These are phyloP conservation scores for Smittium culicis DNA, from an alignment of 371 early-diverging fungal species.

Conservation along the genomic window DNA sequence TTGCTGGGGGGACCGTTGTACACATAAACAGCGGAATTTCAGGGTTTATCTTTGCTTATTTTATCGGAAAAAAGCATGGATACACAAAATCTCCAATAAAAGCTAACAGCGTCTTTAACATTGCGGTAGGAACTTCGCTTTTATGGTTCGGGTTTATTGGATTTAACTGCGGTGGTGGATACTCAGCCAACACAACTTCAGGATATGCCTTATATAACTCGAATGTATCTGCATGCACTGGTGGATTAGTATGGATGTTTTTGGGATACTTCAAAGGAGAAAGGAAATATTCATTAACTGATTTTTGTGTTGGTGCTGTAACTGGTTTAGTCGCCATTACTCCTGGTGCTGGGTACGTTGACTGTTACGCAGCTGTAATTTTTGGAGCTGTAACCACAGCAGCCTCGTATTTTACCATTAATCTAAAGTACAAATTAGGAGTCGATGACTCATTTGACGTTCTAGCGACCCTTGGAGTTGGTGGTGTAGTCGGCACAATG, in stretches of 20 bases:
- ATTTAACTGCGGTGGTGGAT: slow-evolving; percentile 77
- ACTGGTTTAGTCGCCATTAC: slow-evolving; percentile 86
- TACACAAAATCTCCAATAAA: too few species aligned
- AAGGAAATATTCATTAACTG: slow-evolving; percentile 66
- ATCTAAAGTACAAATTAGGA: slow-evolving; percentile 59
- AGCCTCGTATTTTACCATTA: slow-evolving; percentile 61
- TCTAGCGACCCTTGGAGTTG: slow-evolving; percentile 77
- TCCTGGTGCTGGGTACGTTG: slow-evolving; percentile 78
- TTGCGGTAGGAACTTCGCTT: slow-evolving; percentile 69
- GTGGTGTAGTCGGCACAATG: slow-evolving; percentile 71
- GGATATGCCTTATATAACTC: slow-evolving; percentile 76
- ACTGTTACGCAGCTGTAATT: slow-evolving; percentile 60
- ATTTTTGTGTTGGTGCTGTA: slow-evolving; percentile 84
- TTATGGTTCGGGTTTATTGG: slow-evolving; percentile 88
- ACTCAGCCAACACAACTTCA: slow-evolving; percentile 65
- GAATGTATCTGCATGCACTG: slow-evolving; percentile 68
- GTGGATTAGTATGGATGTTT: slow-evolving; percentile 69
- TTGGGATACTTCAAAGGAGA: slow-evolving; percentile 49
- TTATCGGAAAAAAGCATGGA: too few species aligned
- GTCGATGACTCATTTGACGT: slow-evolving; percentile 83
- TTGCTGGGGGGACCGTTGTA: slow-evolving; percentile 84
- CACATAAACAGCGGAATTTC: slow-evolving; percentile 84
- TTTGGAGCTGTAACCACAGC: slow-evolving; percentile 62
- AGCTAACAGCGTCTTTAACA: slow-evolving; percentile 81
- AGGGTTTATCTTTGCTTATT: slow-evolving; percentile 71